Conservation (phyloP, 352 stramenopile species). For the Pythium rishiriense region DNA sequence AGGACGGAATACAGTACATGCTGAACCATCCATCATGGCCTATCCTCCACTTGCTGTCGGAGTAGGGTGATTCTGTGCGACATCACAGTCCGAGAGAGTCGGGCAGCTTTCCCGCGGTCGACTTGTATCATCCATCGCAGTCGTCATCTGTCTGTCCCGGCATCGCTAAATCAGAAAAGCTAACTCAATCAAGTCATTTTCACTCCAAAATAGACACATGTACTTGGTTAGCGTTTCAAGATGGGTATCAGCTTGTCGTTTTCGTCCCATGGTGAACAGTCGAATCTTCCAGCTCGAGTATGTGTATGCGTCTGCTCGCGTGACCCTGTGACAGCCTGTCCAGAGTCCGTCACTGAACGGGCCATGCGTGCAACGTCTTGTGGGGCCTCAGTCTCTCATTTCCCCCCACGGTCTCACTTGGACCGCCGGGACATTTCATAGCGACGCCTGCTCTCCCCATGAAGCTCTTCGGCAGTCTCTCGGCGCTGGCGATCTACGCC, state of each 20-base stretch:
- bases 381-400: neutral
- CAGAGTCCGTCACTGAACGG: too few relatives aligned
- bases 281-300: too few relatives aligned
- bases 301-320: neutral
- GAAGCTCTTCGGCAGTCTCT: slow-evolving; percentile 29
- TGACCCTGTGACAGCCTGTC: neutral
- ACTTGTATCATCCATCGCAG: too few relatives aligned
- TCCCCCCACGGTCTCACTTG: neutral
- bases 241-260: neutral
- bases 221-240: too few relatives aligned
- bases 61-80: too few relatives aligned
- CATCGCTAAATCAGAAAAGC: too few relatives aligned
- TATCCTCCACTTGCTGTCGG: too few relatives aligned
- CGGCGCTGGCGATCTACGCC: slow-evolving; percentile 22
- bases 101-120: too few relatives aligned
- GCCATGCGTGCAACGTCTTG: neutral
- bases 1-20: too few relatives aligned
- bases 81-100: too few relatives aligned
- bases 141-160: too few relatives aligned
- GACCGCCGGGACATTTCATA: neutral
- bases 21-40: neutral
- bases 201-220: neutral
- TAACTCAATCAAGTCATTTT: too few relatives aligned
- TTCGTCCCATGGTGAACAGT: neutral
- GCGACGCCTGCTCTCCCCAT: slow-evolving; percentile 12